Evolutionary conservation across 2,329 filamentous ascomycete genomes (phyloP).

Genomic region (Penicillium capsulatum): DNA sequence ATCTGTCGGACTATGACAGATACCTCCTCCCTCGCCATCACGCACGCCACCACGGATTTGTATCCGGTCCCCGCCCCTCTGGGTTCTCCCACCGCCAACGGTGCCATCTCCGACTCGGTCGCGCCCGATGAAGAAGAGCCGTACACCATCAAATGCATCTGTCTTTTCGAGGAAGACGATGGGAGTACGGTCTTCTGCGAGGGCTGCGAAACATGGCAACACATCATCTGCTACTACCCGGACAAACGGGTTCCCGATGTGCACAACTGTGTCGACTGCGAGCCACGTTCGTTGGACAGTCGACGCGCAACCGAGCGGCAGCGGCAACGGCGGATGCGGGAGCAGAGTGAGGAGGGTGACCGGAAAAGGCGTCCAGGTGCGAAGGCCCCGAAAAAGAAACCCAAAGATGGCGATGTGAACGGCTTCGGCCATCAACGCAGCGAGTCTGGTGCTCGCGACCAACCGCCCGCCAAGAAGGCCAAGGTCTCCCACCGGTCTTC

Average conservation of each 20-base stretch:
- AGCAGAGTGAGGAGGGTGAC: constrained; percentile 57
- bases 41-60: constrained; percentile 46
- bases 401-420: constrained; percentile 56
- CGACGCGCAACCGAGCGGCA: constrained; percentile 72
- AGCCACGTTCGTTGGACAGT: constrained; percentile 68
- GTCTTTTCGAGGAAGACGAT: constrained; percentile 88
- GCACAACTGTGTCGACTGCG: constrained; percentile 87
- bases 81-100: constrained; percentile 42
- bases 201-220: constrained; percentile 94
- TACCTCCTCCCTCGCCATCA: constrained; percentile 48
- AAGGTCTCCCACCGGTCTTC: constrained; percentile 79
- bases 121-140: constrained; percentile 45
- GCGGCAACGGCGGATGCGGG: constrained; percentile 58
- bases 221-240: constrained; percentile 95
- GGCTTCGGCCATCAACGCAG: constrained; percentile 56
- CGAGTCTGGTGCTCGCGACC: constrained; percentile 50
- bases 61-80: constrained; percentile 46
- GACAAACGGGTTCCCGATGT: constrained; percentile 67
- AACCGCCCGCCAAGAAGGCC: constrained; percentile 67
- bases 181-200: constrained; percentile 97
- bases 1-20: constrained; percentile 54
- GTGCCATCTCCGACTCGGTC: constrained; percentile 40
- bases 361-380: constrained; percentile 72
- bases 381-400: constrained; percentile 85
- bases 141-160: constrained; percentile 98